These are phyloP conservation scores for Silene noctiflora DNA, from an alignment of 179 eudicot genomes.

Conservation along the genomic window DNA sequence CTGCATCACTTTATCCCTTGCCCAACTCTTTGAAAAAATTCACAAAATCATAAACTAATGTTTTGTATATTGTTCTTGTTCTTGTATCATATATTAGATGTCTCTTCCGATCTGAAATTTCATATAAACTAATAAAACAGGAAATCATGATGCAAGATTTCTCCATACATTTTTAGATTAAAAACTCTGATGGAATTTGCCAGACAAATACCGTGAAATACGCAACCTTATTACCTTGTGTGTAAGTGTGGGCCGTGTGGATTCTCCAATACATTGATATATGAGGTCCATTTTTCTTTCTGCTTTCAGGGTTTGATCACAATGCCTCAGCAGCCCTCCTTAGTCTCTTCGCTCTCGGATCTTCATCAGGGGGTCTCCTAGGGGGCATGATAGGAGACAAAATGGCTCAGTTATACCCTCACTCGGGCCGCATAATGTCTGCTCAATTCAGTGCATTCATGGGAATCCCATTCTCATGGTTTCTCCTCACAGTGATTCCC, in stretches of 20 bases:
- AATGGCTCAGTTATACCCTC: conserved; percentile 57
- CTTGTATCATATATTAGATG: too few species aligned
- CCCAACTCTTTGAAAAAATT: too few species aligned
- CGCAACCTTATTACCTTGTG: too few species aligned
- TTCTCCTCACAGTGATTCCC: conserved; percentile 69
- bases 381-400: conserved; percentile 78
- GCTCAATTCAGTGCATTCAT: conserved; percentile 91
- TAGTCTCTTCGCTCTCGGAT: conserved; percentile 71
- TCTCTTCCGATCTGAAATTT: too few species aligned
- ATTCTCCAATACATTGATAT: neutral
- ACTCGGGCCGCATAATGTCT: conserved; percentile 70
- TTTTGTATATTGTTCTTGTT: too few species aligned
- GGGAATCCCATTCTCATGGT: conserved; percentile 90
- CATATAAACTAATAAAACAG: too few species aligned
- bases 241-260: too few species aligned
- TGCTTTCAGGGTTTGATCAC: conserved; percentile 78
- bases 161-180: too few species aligned
- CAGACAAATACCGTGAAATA: too few species aligned
- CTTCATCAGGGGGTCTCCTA: conserved; percentile 61
- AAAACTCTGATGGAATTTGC: too few species aligned
- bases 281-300: neutral
- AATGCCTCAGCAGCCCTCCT: conserved; percentile 69
- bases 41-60: too few species aligned
- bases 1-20: neutral
- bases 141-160: too few species aligned